Conservation (phyloP, 306 rosid species). For the Astragalus glycyphyllos region DNA sequence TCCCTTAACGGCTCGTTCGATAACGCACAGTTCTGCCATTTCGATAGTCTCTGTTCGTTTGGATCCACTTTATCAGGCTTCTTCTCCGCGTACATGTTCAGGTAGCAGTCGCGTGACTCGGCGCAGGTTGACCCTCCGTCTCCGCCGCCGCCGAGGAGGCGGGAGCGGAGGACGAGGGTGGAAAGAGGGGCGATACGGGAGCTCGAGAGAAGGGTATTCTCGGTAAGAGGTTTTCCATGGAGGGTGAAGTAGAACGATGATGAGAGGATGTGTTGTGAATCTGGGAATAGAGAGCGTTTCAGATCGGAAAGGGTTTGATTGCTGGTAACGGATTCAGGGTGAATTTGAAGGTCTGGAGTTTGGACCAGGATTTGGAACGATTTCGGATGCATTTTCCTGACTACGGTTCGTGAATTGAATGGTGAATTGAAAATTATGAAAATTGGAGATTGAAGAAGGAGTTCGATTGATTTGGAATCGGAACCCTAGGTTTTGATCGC, state of each 20-base stretch:
- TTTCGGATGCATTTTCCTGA: conserved; percentile 49
- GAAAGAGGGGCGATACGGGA: conserved; percentile 60
- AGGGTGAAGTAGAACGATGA: conserved; percentile 72
- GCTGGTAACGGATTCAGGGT: conserved; percentile 50
- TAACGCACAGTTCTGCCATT: conserved; percentile 81
- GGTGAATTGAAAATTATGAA: neutral
- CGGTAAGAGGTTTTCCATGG: conserved; percentile 67
- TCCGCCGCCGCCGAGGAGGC: conserved; percentile 84
- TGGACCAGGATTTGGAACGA: conserved; percentile 64
- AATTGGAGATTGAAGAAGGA: conserved; percentile 1
- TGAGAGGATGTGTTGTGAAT: conserved; percentile 16
- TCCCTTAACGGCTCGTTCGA: conserved; percentile 85
- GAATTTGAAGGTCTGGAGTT: conserved; percentile 60
- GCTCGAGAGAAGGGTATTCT: conserved; percentile 46
- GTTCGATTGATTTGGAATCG: neutral
- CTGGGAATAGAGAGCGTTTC: conserved; percentile 60
- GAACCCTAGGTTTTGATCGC: neutral
- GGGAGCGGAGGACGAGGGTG: conserved; percentile 61
- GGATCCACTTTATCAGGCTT: conserved; percentile 95
- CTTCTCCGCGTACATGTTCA: conserved; percentile 88
- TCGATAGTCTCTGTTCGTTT: conserved; percentile 83
- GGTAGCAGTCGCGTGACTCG: conserved; percentile 95
- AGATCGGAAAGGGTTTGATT: conserved; percentile 60
- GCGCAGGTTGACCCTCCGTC: conserved; percentile 98
- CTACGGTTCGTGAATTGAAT: conserved; percentile 14